Percentiles rank a stretch among this genome's conserved stretches.
Conservation (phyloP, 2,329 filamentous ascomycete genomes). For the Sphaerostilbella broomeana region DNA sequence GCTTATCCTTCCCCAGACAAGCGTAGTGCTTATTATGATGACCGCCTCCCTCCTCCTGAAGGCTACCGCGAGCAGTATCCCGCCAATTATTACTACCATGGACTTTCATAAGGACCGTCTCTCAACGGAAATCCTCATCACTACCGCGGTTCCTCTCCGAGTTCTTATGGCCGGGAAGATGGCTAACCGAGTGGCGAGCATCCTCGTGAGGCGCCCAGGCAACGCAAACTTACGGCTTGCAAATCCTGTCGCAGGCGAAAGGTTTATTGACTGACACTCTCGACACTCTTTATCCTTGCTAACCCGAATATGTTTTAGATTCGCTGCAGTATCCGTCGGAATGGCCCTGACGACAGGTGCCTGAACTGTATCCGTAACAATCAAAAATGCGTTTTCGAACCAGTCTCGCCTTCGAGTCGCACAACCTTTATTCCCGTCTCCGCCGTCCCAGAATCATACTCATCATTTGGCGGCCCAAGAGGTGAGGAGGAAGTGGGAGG, state of each 20-base stretch:
- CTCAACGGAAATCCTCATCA: slow-evolving; percentile 22
- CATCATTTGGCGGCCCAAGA: slow-evolving; percentile 31
- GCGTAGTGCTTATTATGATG: slow-evolving; percentile 32
- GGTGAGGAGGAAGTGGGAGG: slow-evolving; percentile 27
- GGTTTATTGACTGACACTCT: slow-evolving; percentile 39
- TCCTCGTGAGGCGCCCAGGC: slow-evolving; percentile 43
- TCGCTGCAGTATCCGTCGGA: slow-evolving; percentile 54
- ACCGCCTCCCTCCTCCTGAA: slow-evolving; percentile 27
- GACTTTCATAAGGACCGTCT: slow-evolving; percentile 24
- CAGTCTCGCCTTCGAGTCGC: slow-evolving; percentile 48
- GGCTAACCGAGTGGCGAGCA: slow-evolving; percentile 28
- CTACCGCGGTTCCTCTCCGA: slow-evolving; percentile 24
- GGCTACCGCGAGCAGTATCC: slow-evolving; percentile 30
- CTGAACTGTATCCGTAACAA: slow-evolving; percentile 56
- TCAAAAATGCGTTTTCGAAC: slow-evolving; percentile 56
- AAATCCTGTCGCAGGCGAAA: slow-evolving; percentile 56
- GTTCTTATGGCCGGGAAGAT: slow-evolving; percentile 31
- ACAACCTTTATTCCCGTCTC: slow-evolving; percentile 55
- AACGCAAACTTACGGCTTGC: slow-evolving; percentile 54
- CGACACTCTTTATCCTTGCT: too few relatives aligned
- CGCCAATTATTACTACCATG: slow-evolving; percentile 31
- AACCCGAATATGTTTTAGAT: too few relatives aligned
- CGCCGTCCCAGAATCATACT: slow-evolving; percentile 42
- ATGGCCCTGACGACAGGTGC: slow-evolving; percentile 52
- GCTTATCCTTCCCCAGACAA: slow-evolving; percentile 36